These are phyloP conservation scores for Aureococcus anophagefferens DNA, from an alignment of 108 stramenopile species.

Conservation along the genomic window DNA sequence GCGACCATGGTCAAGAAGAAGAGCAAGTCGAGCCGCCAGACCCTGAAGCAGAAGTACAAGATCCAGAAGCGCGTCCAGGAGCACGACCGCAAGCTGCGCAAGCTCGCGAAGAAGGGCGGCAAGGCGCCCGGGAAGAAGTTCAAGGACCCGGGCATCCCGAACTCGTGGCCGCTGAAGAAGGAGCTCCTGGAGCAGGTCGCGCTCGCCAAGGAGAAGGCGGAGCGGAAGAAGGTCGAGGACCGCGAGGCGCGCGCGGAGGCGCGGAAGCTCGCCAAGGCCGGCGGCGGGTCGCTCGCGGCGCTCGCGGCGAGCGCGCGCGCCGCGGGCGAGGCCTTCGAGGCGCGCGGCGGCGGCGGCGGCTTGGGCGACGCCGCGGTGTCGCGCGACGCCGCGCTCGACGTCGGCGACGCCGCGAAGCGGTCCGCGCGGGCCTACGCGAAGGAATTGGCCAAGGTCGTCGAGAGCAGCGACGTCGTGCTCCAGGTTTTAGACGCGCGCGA, in stretches of 20 bases:
- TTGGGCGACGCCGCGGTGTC: constrained; percentile 3
- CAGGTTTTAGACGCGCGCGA: constrained; percentile 97
- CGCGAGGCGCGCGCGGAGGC: constrained; percentile 51
- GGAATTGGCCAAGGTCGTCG: constrained; percentile 89
- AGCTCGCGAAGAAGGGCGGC: constrained; percentile 72
- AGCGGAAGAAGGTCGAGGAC: constrained; percentile 53
- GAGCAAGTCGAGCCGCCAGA: constrained; percentile 87
- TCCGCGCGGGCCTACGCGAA: constrained; percentile 76
- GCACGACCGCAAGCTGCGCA: constrained; percentile 81
- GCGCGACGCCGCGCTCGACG: constrained; percentile 31
- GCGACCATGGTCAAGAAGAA: constrained; percentile 91
- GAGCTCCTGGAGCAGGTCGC: constrained; percentile 77
- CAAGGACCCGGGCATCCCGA: constrained; percentile 97
- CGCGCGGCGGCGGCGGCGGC: constrained; percentile 9
- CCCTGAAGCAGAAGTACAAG: constrained; percentile 98
- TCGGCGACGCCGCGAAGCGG: neutral
- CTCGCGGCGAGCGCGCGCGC: constrained; percentile 26
- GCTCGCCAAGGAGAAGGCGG: constrained; percentile 61
- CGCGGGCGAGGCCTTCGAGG: constrained; percentile 6
- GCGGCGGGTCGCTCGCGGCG: constrained; percentile 11
- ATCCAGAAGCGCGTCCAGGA: constrained; percentile 77
- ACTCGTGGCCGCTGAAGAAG: constrained; percentile 96
- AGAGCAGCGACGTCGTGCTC: constrained; percentile 85
- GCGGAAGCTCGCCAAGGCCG: constrained; percentile 15
- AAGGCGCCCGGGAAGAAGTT: constrained; percentile 59